Conservation (phyloP, 768 basidiomycete species). For the Termitomyces eurrhizus region DNA sequence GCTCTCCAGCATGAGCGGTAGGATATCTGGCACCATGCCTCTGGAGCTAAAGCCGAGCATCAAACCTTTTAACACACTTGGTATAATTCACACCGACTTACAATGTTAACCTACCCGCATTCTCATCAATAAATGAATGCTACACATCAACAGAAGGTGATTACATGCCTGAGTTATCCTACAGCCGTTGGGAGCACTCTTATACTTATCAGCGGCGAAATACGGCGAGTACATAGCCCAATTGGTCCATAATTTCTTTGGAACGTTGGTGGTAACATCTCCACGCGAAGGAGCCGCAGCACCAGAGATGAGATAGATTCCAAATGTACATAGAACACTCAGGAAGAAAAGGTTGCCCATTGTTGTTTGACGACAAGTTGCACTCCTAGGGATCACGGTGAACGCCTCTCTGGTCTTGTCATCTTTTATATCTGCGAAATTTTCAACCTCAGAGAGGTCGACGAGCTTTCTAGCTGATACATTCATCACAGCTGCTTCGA, state of each 20-base stretch:
- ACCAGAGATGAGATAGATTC: slow-evolving; percentile 1
- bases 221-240: slow-evolving; percentile 69
- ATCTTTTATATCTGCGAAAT: neutral
- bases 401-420: neutral
- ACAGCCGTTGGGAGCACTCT: slow-evolving; percentile 44
- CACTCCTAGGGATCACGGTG: neutral
- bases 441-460: neutral
- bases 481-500: neutral
- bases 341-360: slow-evolving; percentile 9
- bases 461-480: neutral
- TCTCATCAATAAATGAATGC: neutral
- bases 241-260: slow-evolving; percentile 20
- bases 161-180: slow-evolving; percentile 48
- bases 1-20: slow-evolving; percentile 41
- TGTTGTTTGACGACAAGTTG: neutral
- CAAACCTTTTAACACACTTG: neutral
- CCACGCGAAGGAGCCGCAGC: neutral
- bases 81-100: slow-evolving; percentile 26
- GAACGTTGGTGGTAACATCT: slow-evolving; percentile 9
- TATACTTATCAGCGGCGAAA: slow-evolving; percentile 43
- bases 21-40: slow-evolving; percentile 81
- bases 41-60: slow-evolving; percentile 50
- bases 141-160: neutral
- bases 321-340: slow-evolving; percentile 6
- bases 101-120: slow-evolving; percentile 52